Conservation (phyloP, 2,329 filamentous ascomycete species). For the Colletotrichum ledebouriae region DNA sequence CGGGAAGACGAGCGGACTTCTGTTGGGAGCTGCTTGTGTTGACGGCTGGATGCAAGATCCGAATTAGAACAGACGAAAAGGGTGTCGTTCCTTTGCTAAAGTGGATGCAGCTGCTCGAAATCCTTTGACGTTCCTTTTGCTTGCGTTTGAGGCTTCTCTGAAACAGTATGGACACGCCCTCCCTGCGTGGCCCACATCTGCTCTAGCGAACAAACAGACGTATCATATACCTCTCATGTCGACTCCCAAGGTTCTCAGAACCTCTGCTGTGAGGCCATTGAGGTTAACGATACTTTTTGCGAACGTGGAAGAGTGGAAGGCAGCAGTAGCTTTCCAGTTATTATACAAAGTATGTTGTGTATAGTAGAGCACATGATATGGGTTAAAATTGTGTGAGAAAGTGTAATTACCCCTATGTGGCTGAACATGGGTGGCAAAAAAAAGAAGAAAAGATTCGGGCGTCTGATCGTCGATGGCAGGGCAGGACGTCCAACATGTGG, state of each 20-base stretch:
- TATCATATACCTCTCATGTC: no score
- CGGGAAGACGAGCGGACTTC: background rate
- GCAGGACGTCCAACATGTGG: background rate
- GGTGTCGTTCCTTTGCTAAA: background rate
- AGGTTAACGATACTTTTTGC: no score
- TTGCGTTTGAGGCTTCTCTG: constrained; percentile 3
- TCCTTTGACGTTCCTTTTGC: constrained; percentile 27
- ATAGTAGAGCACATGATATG: no score
- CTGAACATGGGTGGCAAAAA: no score
- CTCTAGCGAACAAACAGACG: constrained; percentile 16
- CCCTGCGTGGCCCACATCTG: constrained; percentile 13
- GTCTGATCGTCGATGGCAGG: no score
- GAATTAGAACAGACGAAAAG: constrained; percentile 28
- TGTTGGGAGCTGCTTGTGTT: background rate
- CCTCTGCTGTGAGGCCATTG: no score
- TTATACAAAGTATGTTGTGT: no score
- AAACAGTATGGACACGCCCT: constrained; percentile 14
- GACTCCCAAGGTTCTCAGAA: no score
- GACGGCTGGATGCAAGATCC: constrained; percentile 15
- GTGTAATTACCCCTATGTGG: no score
- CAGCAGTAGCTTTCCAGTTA: no score
- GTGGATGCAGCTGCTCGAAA: constrained; percentile 21
- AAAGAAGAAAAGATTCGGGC: constrained; percentile 22
- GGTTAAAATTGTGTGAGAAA: no score
- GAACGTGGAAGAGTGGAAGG: no score